phyloP scores from a whole-genome alignment of 176 grass and related monocot species.

The Secale cereale region DNA sequence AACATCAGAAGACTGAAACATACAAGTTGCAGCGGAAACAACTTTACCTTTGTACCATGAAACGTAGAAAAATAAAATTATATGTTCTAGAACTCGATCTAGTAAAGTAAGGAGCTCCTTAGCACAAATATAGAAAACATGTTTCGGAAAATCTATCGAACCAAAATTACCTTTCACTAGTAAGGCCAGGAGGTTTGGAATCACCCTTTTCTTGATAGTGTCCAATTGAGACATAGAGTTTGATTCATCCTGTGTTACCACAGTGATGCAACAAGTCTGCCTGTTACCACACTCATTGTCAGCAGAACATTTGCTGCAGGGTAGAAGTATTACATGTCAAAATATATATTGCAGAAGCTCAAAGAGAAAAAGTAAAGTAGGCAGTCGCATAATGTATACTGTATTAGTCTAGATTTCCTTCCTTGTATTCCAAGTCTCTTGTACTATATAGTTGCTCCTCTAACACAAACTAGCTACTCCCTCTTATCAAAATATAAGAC shows the following conservation, averaged over 20 bases:
- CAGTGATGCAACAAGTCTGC: slow-evolving; percentile 55
- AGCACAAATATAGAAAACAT: not conserved
- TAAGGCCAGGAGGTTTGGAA: slow-evolving; percentile 56
- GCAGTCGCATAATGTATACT: not conserved
- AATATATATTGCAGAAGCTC: not conserved
- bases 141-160: not conserved
- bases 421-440: too few relatives aligned
- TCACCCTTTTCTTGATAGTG: slow-evolving; percentile 51
- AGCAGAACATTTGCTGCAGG: slow-evolving; percentile 47
- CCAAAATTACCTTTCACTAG: slow-evolving; percentile 66
- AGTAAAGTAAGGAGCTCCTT: not conserved
- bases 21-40: slow-evolving; percentile 7
- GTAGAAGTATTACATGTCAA: slow-evolving; percentile 8
- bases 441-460: too few relatives aligned
- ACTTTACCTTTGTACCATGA: not conserved
- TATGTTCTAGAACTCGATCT: not conserved
- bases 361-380: not conserved
- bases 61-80: slow-evolving; percentile 22
- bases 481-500: too few relatives aligned
- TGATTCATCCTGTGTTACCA: slow-evolving; percentile 41
- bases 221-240: slow-evolving; percentile 47
- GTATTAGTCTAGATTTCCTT: too few relatives aligned
- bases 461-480: too few relatives aligned
- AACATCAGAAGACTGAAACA: not conserved
- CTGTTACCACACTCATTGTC: slow-evolving; percentile 11